Conservation (phyloP, 495 filamentous ascomycete species). For the Penicillium silybi region DNA sequence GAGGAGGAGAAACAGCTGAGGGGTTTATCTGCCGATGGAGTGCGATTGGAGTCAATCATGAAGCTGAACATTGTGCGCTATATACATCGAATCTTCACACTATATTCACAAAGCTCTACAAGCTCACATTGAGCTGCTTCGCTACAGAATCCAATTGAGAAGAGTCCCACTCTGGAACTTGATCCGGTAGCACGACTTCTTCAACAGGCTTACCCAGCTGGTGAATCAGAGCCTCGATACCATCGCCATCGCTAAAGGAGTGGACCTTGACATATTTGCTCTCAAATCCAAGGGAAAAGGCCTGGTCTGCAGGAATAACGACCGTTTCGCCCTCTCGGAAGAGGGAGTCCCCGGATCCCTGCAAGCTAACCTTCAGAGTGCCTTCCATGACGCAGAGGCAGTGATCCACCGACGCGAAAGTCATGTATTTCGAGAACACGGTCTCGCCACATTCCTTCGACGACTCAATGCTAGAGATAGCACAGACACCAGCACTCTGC, state of each 20-base stretch:
- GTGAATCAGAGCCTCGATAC: conserved; percentile 35
- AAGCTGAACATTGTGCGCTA: not conserved
- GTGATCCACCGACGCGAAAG: conserved; percentile 39
- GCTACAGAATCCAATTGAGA: conserved; percentile 13
- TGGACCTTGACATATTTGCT: conserved; percentile 40
- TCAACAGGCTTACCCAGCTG: conserved; percentile 23
- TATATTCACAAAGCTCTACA: conserved; percentile 4
- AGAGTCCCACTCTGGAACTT: conserved; percentile 21
- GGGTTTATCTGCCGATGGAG: not conserved
- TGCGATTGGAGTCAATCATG: not conserved
- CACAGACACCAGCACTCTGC: conserved; percentile 40
- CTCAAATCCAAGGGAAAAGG: conserved; percentile 33
- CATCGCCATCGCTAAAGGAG: conserved; percentile 42
- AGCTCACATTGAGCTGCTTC: conserved; percentile 15
- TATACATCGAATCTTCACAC: not conserved
- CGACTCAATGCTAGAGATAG: conserved; percentile 45
- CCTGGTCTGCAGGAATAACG: conserved; percentile 39
- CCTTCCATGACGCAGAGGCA: conserved; percentile 39
- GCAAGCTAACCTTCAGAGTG: conserved; percentile 30
- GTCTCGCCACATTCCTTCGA: conserved; percentile 29
- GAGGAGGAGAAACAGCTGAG: not conserved
- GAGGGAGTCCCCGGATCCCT: conserved; percentile 22
- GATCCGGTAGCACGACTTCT: conserved; percentile 26
- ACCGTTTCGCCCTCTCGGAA: conserved; percentile 41
- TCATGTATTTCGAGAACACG: conserved; percentile 30